Evolutionary conservation across 176 grass and related monocot genomes (phyloP).

Genomic region (Dactylis glomerata): DNA sequence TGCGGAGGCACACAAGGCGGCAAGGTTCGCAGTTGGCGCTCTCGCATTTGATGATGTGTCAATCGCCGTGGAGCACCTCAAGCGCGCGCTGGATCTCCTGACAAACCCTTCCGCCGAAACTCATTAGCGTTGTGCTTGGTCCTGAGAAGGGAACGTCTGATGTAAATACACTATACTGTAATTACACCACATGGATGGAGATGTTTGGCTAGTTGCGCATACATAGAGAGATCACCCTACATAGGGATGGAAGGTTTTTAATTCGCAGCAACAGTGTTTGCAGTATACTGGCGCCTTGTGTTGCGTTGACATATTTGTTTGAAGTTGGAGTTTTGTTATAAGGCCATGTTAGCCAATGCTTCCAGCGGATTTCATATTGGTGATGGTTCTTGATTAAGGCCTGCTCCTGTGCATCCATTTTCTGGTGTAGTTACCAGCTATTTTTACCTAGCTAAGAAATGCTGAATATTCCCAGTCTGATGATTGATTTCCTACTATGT

Average conservation of each 20-base stretch:
- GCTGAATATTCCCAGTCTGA: background rate
- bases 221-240: conserved; percentile 5
- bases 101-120: conserved; percentile 81
- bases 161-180: conserved; percentile 46
- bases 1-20: conserved; percentile 85
- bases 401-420: background rate
- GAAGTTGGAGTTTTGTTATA: conserved; percentile 9
- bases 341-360: conserved; percentile 1
- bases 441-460: background rate
- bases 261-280: background rate
- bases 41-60: conserved; percentile 91
- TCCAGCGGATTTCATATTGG: background rate
- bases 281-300: background rate
- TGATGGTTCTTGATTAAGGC: background rate
- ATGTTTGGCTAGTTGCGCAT: background rate
- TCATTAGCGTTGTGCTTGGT: conserved; percentile 27
- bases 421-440: background rate
- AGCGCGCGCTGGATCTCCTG: conserved; percentile 77
- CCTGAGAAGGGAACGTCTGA: background rate
- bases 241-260: background rate
- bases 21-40: conserved; percentile 90
- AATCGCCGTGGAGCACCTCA: conserved; percentile 79
- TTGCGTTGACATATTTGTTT: conserved; percentile 1
- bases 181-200: conserved; percentile 24
- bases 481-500: too few species aligned